phyloP scores from a whole-genome alignment of 371 early-diverging fungal species.

The Mucor indicus region DNA sequence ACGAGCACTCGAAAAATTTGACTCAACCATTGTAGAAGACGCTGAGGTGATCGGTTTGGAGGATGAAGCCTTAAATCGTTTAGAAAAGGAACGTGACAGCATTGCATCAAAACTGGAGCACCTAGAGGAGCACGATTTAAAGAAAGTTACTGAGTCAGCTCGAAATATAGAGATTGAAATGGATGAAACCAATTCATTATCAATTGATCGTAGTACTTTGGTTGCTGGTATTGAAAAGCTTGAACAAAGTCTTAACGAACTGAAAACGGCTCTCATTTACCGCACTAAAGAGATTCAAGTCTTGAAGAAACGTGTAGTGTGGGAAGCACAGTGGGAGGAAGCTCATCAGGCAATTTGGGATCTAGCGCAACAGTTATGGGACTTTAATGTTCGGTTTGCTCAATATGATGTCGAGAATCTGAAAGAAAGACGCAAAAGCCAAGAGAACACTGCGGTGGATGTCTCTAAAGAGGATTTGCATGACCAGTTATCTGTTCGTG shows the following conservation, averaged over 20 bases:
- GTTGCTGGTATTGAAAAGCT: slow-evolving; percentile 30
- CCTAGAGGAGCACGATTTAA: slow-evolving; percentile 29
- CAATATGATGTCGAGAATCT: slow-evolving; percentile 27
- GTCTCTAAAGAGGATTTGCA: background rate
- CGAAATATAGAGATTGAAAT: slow-evolving; percentile 34
- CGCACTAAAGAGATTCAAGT: slow-evolving; percentile 22
- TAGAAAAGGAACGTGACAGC: slow-evolving; percentile 31
- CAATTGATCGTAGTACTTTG: slow-evolving; percentile 33
- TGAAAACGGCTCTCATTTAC: slow-evolving; percentile 13
- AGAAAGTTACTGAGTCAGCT: slow-evolving; percentile 20
- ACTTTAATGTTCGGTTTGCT: slow-evolving; percentile 30
- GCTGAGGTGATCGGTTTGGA: slow-evolving; percentile 18
- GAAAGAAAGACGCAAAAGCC: slow-evolving; percentile 11
- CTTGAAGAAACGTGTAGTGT: slow-evolving; percentile 13
- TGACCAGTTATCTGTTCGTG: background rate
- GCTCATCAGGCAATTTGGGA: slow-evolving; percentile 10
- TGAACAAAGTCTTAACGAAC: slow-evolving; percentile 18
- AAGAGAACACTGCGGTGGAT: background rate
- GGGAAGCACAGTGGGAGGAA: slow-evolving; percentile 19
- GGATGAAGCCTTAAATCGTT: slow-evolving; percentile 23
- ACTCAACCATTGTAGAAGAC: slow-evolving; percentile 15
- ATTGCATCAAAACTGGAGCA: slow-evolving; percentile 22
- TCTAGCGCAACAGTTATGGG: slow-evolving; percentile 32
- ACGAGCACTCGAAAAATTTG: slow-evolving; percentile 21
- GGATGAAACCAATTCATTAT: slow-evolving; percentile 32